phyloP scores from a whole-genome alignment of 2,329 filamentous ascomycete species.

The Talaromyces rugulosus region DNA sequence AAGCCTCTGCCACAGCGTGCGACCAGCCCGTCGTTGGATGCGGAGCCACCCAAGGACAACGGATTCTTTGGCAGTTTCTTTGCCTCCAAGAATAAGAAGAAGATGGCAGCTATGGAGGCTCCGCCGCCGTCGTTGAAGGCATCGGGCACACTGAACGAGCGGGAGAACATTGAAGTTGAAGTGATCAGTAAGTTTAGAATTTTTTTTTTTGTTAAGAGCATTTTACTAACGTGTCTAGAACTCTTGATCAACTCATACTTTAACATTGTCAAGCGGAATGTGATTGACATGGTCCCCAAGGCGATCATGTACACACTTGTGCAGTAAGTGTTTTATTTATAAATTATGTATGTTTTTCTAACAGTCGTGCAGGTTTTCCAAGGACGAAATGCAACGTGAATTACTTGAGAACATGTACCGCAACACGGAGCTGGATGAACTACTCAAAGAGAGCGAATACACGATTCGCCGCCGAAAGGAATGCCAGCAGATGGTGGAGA shows the following conservation, averaged over 20 bases:
- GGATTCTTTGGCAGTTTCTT: slow-evolving; percentile 99
- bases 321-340: slow-evolving; percentile 59
- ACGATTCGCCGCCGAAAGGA: slow-evolving; percentile 92
- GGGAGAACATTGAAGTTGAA: slow-evolving; percentile 92
- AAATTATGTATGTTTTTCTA: slow-evolving; percentile 10
- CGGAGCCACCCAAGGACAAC: slow-evolving; percentile 25
- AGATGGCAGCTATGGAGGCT: slow-evolving; percentile 98
- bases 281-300: slow-evolving; percentile 99
- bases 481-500: slow-evolving; percentile 99
- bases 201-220: background rate
- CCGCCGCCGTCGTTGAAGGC: slow-evolving; percentile 91
- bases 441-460: slow-evolving; percentile 98
- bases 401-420: slow-evolving; percentile 97
- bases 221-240: slow-evolving; percentile 50
- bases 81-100: slow-evolving; percentile 99
- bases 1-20: slow-evolving; percentile 82
- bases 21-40: slow-evolving; percentile 68
- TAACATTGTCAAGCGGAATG: slow-evolving; percentile 95
- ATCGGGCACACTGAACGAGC: slow-evolving; percentile 86
- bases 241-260: slow-evolving; percentile 95
- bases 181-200: slow-evolving; percentile 76
- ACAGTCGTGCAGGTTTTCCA: slow-evolving; percentile 64
- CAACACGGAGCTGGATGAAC: slow-evolving; percentile 80
- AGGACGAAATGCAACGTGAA: slow-evolving; percentile 98
- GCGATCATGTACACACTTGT: slow-evolving; percentile 98